A percentile compares a stretch with the other conserved stretches of the same genome.
Evolutionary conservation across 352 stramenopile species (phyloP).

Genomic region (Paralagenidium karlingii): DNA sequence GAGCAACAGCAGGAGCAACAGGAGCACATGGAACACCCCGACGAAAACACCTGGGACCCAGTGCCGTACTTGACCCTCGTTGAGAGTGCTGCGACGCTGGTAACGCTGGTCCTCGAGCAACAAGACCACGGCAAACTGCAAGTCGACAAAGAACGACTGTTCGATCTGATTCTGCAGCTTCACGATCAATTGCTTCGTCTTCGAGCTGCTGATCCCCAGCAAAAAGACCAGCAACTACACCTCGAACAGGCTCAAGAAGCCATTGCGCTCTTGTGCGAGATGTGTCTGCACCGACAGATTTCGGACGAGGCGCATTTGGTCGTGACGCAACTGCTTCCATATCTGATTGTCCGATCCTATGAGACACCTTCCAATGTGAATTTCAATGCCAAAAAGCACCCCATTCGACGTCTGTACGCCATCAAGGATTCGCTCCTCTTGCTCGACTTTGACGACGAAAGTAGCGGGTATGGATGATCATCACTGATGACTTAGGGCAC

Average conservation of each 20-base stretch:
- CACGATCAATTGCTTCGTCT: constrained; percentile 53
- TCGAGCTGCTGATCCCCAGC: constrained; percentile 29
- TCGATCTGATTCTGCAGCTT: constrained; percentile 40
- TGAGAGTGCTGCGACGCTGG: constrained; percentile 35
- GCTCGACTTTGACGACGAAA: constrained; percentile 77
- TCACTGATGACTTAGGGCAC: not conserved
- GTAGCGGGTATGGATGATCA: constrained; percentile 25
- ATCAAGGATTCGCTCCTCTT: constrained; percentile 66
- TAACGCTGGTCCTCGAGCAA: constrained; percentile 44
- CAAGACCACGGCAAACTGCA: constrained; percentile 24
- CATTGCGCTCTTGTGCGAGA: constrained; percentile 59
- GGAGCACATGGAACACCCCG: not conserved
- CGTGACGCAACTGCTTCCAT: constrained; percentile 76
- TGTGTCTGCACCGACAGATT: constrained; percentile 60
- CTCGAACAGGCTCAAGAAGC: constrained; percentile 69
- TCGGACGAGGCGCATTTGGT: constrained; percentile 34
- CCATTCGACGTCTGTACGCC: constrained; percentile 55
- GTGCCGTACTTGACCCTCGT: constrained; percentile 16
- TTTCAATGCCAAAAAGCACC: constrained; percentile 58
- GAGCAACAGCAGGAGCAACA: constrained; percentile 25
- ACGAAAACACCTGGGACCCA: not conserved
- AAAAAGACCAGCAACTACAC: too few relatives aligned
- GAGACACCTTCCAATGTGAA: constrained; percentile 29
- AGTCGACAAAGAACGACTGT: constrained; percentile 40
- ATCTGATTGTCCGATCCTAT: constrained; percentile 72